Percentiles rank a stretch among this genome's conserved stretches.
phyloP scores from a whole-genome alignment of 2,329 filamentous ascomycete genomes.

The Phoma sp. region DNA sequence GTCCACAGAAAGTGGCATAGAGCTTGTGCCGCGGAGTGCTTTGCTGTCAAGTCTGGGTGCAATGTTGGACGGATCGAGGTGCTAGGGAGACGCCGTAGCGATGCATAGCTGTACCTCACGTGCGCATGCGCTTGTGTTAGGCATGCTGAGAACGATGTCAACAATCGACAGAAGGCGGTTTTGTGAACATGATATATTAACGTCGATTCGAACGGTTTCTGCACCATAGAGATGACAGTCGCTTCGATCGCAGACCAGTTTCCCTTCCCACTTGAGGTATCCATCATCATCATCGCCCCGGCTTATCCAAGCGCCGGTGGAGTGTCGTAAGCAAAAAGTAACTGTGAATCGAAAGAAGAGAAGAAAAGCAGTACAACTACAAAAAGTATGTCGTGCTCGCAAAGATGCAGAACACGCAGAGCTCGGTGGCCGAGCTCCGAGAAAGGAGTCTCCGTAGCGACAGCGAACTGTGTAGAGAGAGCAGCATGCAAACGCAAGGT shows the following conservation, averaged over 20 bases:
- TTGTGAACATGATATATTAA: constrained; percentile 12
- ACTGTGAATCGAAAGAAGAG: constrained; percentile 2
- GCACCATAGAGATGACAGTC: neutral
- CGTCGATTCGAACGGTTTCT: neutral
- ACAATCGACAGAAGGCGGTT: neutral
- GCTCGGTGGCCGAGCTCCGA: neutral
- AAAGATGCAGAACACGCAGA: constrained; percentile 9
- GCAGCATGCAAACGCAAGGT: constrained; percentile 12
- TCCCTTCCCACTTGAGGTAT: constrained; percentile 14
- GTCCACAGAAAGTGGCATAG: no score
- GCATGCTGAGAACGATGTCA: neutral
- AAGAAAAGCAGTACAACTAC: constrained; percentile 17
- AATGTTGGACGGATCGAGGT: no score
- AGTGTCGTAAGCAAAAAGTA: constrained; percentile 5
- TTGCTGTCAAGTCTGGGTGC: no score
- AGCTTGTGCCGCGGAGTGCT: no score
- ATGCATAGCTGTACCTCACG: neutral
- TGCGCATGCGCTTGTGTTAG: neutral
- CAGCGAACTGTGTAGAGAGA: constrained; percentile 17
- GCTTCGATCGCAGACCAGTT: neutral
- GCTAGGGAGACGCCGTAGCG: neutral
- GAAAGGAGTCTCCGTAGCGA: constrained; percentile 8
- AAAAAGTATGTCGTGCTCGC: constrained; percentile 13
- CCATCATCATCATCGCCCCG: constrained; percentile 16
- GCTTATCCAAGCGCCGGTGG: constrained; percentile 7